Conservation (phyloP, 2,329 filamentous ascomycete species). For the Ascocoryne sarcoides region DNA sequence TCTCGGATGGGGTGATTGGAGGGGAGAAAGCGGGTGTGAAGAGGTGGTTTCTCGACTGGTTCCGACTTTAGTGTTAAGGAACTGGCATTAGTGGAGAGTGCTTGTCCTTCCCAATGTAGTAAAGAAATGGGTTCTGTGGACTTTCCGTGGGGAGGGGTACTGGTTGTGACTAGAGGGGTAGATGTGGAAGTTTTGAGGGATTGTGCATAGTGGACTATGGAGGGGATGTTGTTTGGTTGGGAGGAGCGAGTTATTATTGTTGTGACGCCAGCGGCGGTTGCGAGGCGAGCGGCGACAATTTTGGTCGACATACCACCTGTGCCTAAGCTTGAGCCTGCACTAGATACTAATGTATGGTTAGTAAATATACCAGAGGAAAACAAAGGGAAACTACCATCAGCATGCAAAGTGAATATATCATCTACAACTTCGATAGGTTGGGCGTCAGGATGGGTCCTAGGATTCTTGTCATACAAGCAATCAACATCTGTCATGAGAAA, state of each 20-base stretch:
- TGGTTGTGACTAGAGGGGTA: constrained; percentile 8
- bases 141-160: constrained; percentile 15
- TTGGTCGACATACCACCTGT: constrained; percentile 98
- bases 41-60: constrained; percentile 35
- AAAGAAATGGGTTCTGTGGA: no score
- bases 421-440: constrained; percentile 86
- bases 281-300: constrained; percentile 84
- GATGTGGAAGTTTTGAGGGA: constrained; percentile 36
- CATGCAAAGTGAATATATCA: constrained; percentile 73
- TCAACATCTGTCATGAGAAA: constrained; percentile 99
- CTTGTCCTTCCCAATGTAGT: no score
- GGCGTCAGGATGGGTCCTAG: constrained; percentile 74
- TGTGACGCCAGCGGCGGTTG: constrained; percentile 88
- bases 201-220: constrained; percentile 78
- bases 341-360: constrained; percentile 53
- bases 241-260: constrained; percentile 92
- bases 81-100: constrained; percentile 4
- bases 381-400: constrained; percentile 50
- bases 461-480: constrained; percentile 94
- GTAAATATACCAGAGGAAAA: neutral
- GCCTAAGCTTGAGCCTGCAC: constrained; percentile 77
- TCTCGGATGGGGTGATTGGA: constrained; percentile 79
- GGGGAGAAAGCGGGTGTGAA: constrained; percentile 90
- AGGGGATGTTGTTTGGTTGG: constrained; percentile 84
- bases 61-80: neutral